A percentile compares a stretch with the other conserved stretches of the same genome.
These are phyloP conservation scores for Cyberlindnera suaveolens DNA, from an alignment of 805 yeast genomes.

Conservation along the genomic window DNA sequence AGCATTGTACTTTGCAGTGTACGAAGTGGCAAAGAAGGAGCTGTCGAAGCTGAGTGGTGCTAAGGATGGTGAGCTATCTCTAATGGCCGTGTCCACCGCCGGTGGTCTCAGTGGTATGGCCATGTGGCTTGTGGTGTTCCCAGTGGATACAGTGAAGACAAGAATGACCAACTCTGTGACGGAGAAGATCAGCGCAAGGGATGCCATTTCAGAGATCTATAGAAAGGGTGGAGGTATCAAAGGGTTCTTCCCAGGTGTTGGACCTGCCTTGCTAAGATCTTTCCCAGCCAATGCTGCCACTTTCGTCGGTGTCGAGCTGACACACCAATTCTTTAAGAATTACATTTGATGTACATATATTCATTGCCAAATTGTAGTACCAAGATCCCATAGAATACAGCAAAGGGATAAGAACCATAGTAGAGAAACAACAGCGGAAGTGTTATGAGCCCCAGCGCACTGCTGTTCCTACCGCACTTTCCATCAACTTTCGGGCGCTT, in stretches of 20 bases:
- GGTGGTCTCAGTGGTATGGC: conserved; percentile 96
- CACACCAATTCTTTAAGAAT: conserved; percentile 37
- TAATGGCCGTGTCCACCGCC: conserved; percentile 74
- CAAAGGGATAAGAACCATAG: no score
- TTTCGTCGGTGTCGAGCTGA: conserved; percentile 88
- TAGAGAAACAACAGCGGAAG: no score
- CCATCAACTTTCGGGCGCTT: no score
- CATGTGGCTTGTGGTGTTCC: conserved; percentile 96
- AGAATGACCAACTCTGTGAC: conserved; percentile 30
- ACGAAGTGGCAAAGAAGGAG: conserved; percentile 68
- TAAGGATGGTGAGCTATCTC: conserved; percentile 52
- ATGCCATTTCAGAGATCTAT: conserved; percentile 66
- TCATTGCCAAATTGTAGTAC: no score
- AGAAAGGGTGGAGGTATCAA: conserved; percentile 74
- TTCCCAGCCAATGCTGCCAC: conserved; percentile 99
- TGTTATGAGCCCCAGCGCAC: no score
- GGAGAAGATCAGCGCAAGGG: conserved; percentile 45
- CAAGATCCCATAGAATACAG: no score
- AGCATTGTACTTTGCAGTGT: conserved; percentile 91
- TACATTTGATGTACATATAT: conserved; percentile 13
- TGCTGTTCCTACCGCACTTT: no score
- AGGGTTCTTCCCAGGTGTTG: conserved; percentile 96
- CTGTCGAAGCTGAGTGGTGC: conserved; percentile 37
- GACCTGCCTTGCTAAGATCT: conserved; percentile 89
- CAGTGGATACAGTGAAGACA: conserved; percentile 86